phyloP scores from a whole-genome alignment of 441 rosid species.

The Gossypium schwendimanii region DNA sequence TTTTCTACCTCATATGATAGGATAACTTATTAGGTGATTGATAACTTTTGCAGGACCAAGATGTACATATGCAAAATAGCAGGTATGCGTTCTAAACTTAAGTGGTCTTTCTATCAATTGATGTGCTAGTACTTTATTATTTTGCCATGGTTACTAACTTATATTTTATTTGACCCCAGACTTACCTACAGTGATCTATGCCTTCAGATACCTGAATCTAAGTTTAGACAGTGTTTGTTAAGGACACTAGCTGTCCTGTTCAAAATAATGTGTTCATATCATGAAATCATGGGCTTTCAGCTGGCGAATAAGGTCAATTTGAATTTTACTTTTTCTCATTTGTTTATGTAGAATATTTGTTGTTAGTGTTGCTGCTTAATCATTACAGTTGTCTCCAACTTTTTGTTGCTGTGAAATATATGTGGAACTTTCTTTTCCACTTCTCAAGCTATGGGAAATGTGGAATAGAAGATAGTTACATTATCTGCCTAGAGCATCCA shows the following conservation, averaged over 20 bases:
- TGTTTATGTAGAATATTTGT: background rate
- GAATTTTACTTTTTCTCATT: conserved; percentile 11
- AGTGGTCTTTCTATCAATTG: conserved; percentile 7
- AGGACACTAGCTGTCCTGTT: conserved; percentile 78
- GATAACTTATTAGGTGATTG: conserved; percentile 19
- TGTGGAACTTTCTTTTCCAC: background rate
- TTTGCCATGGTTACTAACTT: conserved; percentile 27
- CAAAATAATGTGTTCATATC: conserved; percentile 79
- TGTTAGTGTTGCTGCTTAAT: background rate
- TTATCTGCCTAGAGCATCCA: background rate
- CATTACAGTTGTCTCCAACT: background rate
- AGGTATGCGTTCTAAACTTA: conserved; percentile 44
- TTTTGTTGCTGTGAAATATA: background rate
- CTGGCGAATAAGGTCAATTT: conserved; percentile 52
- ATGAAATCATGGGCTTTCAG: conserved; percentile 78
- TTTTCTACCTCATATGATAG: conserved; percentile 14
- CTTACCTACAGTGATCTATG: conserved; percentile 98
- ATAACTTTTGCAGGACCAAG: conserved; percentile 65
- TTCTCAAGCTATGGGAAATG: conserved; percentile 1
- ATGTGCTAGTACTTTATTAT: conserved; percentile 4
- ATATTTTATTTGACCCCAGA: conserved; percentile 45
- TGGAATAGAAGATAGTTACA: background rate
- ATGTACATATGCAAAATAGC: conserved; percentile 45
- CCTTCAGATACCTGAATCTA: conserved; percentile 87
- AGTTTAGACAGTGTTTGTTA: conserved; percentile 83